Conservation (phyloP, 352 stramenopile species). For the Aphanomyces euteiches region DNA sequence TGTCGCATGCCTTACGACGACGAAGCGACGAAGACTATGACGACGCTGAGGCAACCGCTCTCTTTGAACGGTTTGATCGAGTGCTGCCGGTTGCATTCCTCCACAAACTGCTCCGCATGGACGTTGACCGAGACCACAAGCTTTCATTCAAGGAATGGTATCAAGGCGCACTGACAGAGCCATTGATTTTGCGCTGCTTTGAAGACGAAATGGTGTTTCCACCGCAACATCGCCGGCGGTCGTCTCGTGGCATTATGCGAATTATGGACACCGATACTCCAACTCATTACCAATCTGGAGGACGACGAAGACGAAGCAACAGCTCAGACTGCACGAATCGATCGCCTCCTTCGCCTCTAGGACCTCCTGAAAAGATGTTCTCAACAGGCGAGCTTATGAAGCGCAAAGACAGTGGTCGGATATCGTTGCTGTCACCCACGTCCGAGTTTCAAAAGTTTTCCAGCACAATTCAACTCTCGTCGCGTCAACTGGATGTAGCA, state of each 20-base stretch:
- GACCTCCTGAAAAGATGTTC: slow-evolving; percentile 11
- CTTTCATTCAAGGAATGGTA: slow-evolving; percentile 31
- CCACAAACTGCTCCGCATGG: slow-evolving; percentile 29
- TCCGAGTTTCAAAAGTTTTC: slow-evolving; percentile 30
- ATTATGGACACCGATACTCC: background rate
- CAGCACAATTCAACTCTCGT: slow-evolving; percentile 18
- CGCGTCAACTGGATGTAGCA: slow-evolving; percentile 1
- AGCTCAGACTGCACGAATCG: slow-evolving; percentile 20
- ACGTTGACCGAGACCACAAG: slow-evolving; percentile 26
- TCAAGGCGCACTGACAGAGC: slow-evolving; percentile 25
- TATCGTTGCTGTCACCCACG: slow-evolving; percentile 27
- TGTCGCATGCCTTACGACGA: background rate
- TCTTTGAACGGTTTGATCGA: slow-evolving; percentile 25
- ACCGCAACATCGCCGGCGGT: slow-evolving; percentile 1
- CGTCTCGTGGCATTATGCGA: background rate
- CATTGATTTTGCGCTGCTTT: slow-evolving; percentile 29
- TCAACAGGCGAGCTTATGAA: background rate
- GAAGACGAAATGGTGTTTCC: slow-evolving; percentile 11
- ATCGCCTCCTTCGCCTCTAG: background rate
- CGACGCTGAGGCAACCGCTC: slow-evolving; percentile 8
- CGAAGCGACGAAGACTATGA: background rate
- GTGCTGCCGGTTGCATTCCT: slow-evolving; percentile 25
- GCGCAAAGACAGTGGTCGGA: slow-evolving; percentile 27
- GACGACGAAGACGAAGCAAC: slow-evolving; percentile 25
- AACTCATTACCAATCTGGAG: background rate